Base-by-base conservation (phyloP, 2,329 filamentous ascomycete genomes). In the Colletotrichum neosansevieriae region DNA sequence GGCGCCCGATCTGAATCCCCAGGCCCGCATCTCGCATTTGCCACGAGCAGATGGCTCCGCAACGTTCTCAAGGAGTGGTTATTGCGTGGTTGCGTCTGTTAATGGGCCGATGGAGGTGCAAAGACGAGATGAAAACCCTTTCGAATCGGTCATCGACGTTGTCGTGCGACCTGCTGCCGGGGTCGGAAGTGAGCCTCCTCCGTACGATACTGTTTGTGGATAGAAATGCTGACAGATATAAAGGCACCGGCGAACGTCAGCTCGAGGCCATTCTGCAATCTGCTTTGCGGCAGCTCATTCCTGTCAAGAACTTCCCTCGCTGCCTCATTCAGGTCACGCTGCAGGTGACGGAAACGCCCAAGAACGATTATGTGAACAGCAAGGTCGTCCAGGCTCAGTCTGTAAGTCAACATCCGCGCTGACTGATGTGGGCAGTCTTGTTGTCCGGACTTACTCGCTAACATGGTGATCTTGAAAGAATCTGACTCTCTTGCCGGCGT, bases 101-200 rank as follows among this genome's bases (percentile, higher is more conserved):
- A 98, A 97, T 80, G 96, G 95, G 0, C 96, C 96, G 15, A 89
- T 98, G 73, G 96, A 99, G 82, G 93, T 95, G 15, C 89, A 90
- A 73, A 89, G 94, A 75, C 89, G 93, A 74, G 95, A 99, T 77
- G 94, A 98, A 79, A 89, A 96, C 72, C 92, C 96, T 7, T 94
- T 97, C 79, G 94, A 98, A 82, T 94, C 95, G 32, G 89, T 91
- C 57, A 85, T 99, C 72, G 96, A 98, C 80, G 93, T 99, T 66
- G 90, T 95, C 77, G 88, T 99, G 72, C 89, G 96, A 78, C 95
- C 95, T 56, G 91, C 92, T 40, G 90, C 91, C 71, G 94, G 94
- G 15, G 90, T 96, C 51, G 94, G 92, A 83, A 92, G 94, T 90
- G 79, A 76, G 86, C 59, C 38, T 58, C n/a, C 38, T 38, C 32